Evolutionary conservation across 106 monocot species (phyloP), one percentile per base, ranked within the genome.

Genomic region (Amphibolis antarctica): DNA sequence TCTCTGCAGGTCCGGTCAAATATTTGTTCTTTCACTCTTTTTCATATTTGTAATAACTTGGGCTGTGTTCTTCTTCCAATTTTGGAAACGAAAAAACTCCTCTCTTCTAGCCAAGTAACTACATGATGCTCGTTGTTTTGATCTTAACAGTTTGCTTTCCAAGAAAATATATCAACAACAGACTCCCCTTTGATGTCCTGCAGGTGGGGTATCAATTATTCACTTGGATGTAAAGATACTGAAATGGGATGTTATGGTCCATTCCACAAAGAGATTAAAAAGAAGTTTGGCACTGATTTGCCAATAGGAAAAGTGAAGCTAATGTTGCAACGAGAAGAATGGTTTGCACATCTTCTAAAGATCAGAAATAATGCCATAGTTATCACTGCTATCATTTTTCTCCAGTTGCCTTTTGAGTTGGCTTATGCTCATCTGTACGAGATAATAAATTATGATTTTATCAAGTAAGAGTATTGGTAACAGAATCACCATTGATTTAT

Each of bases 1-100:
- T 44, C 58, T 60, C 52, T 47, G 55, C 75, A 92, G 92, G 65
- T 69, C 80, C 25, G 69, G 82, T 75, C 80, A 88, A 73, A 51
- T 82, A 49, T 53, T 85, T 36, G 79, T 77, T 4, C 88, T 92
- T 36, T 86, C 90, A 46, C 12, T 71, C 66, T 91, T 91, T 66
- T 86, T 86, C 63, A 68, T 91, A 54, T 82, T 89, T 49, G 52
- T 91, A 24, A 66, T 83, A 59, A 83, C 90, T 60, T 91, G 90
- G 90, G 90, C 90, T 49, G 86, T 78, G 22, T 77, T 91, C 64
- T 81, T 91, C 48, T 74, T 92, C 62, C 92, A 88, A 69, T 92
- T 92, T 62, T 92, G 92, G 92, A 92, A 92, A 63, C 84, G 92
- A 17, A 88, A 92, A 49, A 92, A 92, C 71, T 75, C 84, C 53